Base-by-base conservation (phyloP, 2,329 filamentous ascomycete species). In the Zymoseptoria passerinii region DNA sequence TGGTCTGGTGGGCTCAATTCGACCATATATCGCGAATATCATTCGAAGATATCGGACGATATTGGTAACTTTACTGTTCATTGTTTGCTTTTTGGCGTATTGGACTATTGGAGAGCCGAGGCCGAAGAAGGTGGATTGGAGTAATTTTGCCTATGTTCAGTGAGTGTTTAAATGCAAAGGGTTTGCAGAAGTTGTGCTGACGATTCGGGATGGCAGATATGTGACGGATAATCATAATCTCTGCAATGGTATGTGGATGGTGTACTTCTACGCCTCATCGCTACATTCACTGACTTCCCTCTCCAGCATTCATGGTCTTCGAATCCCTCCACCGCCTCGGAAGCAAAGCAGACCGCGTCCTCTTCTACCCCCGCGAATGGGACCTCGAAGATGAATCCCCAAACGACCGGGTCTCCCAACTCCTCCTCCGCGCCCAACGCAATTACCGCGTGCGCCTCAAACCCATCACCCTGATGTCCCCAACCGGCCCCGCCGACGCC, bases 371-470 rank as follows among this genome's bases (percentile, higher is more conserved):
- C 1, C 62, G 75, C 29, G 65, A 76, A 61, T 74, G 71, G 71
- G 72, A 70, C 18, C 52, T 61, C 19, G 48, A 59, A 28, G 61
- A 61, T 67, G 76, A 44, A 59, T 78, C 66, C 76, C 78, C 54
- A 5, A 59, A 63, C 35, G 65, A 64, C 16, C 52, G 62, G 7
- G 65, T 61, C 73, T 72, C 60, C 48, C 58, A 60, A 49, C 62
- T 72, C 6, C 60, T 72, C 8, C 57, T 60, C 23, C 61, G 62
- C 3, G 81, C 81, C 20, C 72, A 74, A 61, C 74, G 78, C 55
- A 67, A 72, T 19, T 83, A 81, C 68, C 74, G 77, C 8, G 80
- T 78, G 35, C 75, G 78, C 57, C 67, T 83, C 50, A 70, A 77
- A 54, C 79, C 80, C 10, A 73, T 80, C 48, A 67, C 75, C 55